These are phyloP conservation scores for Pueraria montana DNA, from an alignment of 306 rosid species.

Conservation along the genomic window DNA sequence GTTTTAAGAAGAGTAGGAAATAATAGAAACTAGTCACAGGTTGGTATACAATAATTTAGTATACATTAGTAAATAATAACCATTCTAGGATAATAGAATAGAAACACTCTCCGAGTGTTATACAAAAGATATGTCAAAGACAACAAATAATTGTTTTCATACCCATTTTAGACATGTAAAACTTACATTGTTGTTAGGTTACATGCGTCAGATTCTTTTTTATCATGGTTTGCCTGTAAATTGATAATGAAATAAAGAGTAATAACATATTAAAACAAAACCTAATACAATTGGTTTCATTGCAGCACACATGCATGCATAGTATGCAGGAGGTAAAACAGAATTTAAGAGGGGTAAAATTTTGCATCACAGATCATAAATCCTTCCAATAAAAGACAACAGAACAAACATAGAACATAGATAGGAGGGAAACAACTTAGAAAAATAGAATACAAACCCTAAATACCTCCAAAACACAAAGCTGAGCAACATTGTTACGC, in stretches of 20 bases:
- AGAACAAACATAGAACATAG: slow-evolving; percentile 29
- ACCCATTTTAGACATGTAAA: slow-evolving; percentile 33
- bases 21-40: slow-evolving; percentile 1
- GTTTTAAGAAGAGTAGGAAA: slow-evolving; percentile 31
- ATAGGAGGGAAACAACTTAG: slow-evolving; percentile 31
- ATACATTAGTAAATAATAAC: neutral
- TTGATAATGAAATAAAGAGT: slow-evolving; percentile 39
- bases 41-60: no score
- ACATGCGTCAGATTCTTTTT: slow-evolving; percentile 50
- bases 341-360: slow-evolving; percentile 4
- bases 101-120: slow-evolving; percentile 28
- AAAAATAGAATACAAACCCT: slow-evolving; percentile 36
- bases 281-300: slow-evolving; percentile 12
- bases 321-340: slow-evolving; percentile 18
- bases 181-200: slow-evolving; percentile 58
- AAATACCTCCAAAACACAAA: slow-evolving; percentile 94
- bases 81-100: slow-evolving; percentile 7
- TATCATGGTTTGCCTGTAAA: slow-evolving; percentile 64
- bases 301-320: neutral
- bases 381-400: slow-evolving; percentile 4
- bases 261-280: slow-evolving; percentile 19
- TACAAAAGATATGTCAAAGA: slow-evolving; percentile 26
- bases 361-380: slow-evolving; percentile 17
- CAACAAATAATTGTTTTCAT: slow-evolving; percentile 17
- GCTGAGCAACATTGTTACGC: slow-evolving; percentile 93